These are phyloP conservation scores for Catunica adiposa DNA, from an alignment of 2,329 filamentous ascomycete genomes.

Conservation along the genomic window DNA sequence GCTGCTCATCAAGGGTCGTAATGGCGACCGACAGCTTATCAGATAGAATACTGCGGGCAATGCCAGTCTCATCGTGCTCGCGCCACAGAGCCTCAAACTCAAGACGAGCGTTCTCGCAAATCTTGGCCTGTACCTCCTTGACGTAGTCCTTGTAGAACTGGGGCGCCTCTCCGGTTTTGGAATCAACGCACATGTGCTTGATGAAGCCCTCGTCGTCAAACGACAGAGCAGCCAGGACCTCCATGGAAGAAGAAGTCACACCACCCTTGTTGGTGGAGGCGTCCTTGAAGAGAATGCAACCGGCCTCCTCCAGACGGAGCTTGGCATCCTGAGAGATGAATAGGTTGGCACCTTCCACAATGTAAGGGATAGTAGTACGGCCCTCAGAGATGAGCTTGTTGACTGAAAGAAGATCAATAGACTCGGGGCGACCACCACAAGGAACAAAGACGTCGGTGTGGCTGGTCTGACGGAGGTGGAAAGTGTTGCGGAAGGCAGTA, in stretches of 20 bases:
- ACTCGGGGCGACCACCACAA: slow-evolving; percentile 90
- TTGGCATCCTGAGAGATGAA: slow-evolving; percentile 99
- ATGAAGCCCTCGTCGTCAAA: slow-evolving; percentile 84
- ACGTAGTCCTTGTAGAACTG: slow-evolving; percentile 91
- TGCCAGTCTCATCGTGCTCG: slow-evolving; percentile 69
- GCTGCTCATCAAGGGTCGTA: slow-evolving; percentile 89
- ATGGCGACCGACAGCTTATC: slow-evolving; percentile 85
- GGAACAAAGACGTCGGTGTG: slow-evolving; percentile 83
- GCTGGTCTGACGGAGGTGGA: slow-evolving; percentile 67
- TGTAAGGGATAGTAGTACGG: slow-evolving; percentile 77
- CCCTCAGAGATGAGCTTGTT: slow-evolving; percentile 78
- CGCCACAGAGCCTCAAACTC: slow-evolving; percentile 99
- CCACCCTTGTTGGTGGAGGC: slow-evolving; percentile 97
- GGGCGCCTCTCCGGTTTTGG: slow-evolving; percentile 49
- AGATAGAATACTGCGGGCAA: slow-evolving; percentile 69
- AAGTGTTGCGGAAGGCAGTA: slow-evolving; percentile 92
- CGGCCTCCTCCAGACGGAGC: slow-evolving; percentile 84
- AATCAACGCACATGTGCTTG: slow-evolving; percentile 82
- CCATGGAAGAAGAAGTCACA: slow-evolving; percentile 90
- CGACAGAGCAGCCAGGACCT: slow-evolving; percentile 83
- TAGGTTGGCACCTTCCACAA: slow-evolving; percentile 93
- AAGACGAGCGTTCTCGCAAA: slow-evolving; percentile 75
- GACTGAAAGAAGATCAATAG: slow-evolving; percentile 80
- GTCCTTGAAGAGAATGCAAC: slow-evolving; percentile 91
- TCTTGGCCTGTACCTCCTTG: slow-evolving; percentile 75